Conservation (phyloP, 1,139 yeast species). For the Taiozyma onychis region DNA sequence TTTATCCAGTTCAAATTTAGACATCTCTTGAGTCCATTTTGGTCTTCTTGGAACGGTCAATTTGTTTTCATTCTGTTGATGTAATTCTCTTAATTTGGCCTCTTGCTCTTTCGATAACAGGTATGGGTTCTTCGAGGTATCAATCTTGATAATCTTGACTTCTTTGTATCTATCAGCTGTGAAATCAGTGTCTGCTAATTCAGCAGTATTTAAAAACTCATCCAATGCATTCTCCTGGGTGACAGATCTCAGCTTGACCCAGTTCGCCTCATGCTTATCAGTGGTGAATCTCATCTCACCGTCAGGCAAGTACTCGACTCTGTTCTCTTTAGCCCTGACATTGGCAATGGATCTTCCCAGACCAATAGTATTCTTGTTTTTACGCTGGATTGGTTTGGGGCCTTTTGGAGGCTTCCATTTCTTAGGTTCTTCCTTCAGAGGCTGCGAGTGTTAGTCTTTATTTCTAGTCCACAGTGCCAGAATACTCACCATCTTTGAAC, state of each 20-base stretch:
- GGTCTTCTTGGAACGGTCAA: conserved; percentile 97
- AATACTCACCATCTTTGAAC: conserved; percentile 4
- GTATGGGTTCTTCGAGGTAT: conserved; percentile 46
- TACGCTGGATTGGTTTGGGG: conserved; percentile 82
- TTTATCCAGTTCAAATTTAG: conserved; percentile 74
- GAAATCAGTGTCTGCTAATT: conserved; percentile 92
- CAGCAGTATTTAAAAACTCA: conserved; percentile 92
- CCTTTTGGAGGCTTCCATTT: conserved; percentile 78
- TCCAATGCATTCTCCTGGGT: conserved; percentile 94
- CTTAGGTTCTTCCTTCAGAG: conserved; percentile 41
- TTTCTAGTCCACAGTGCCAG: too few species aligned
- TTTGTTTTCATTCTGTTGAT: conserved; percentile 68
- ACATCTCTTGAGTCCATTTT: conserved; percentile 67
- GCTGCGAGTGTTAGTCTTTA: conserved; percentile 21
- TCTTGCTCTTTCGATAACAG: conserved; percentile 67
- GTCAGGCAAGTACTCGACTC: conserved; percentile 69
- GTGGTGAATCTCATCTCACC: conserved; percentile 83
- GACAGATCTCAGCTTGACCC: conserved; percentile 89
- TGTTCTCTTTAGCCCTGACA: conserved; percentile 64
- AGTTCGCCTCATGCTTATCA: conserved; percentile 75
- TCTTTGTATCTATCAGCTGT: conserved; percentile 84
- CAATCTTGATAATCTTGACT: conserved; percentile 78
- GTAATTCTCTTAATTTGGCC: conserved; percentile 54
- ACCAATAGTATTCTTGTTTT: conserved; percentile 79
- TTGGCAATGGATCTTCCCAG: conserved; percentile 81